A percentile compares a stretch with the other conserved stretches of the same genome.
phyloP scores from a whole-genome alignment of 2,329 filamentous ascomycete species.

The Diaporthe australafricana region DNA sequence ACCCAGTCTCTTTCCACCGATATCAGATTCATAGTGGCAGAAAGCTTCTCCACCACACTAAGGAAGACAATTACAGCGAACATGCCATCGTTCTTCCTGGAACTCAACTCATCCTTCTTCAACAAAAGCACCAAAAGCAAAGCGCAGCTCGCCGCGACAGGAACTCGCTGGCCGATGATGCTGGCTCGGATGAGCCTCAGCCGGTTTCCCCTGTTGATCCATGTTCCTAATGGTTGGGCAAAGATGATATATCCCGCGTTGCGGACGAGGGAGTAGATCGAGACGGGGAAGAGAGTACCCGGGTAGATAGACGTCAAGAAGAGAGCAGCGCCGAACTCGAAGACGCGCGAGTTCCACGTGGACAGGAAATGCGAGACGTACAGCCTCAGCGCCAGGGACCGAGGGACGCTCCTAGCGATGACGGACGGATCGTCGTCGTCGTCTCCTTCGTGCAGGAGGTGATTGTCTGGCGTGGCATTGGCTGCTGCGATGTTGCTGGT shows the following conservation, averaged over 20 bases:
- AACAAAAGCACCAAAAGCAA: slow-evolving; percentile 54
- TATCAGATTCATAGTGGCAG: slow-evolving; percentile 70
- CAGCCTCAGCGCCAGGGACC: slow-evolving; percentile 48
- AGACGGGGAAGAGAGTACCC: slow-evolving; percentile 72
- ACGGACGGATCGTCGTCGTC: slow-evolving; percentile 1
- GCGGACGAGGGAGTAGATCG: slow-evolving; percentile 75
- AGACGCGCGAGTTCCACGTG: slow-evolving; percentile 73
- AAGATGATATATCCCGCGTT: slow-evolving; percentile 68
- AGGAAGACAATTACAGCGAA: slow-evolving; percentile 58
- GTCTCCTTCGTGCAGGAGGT: neutral
- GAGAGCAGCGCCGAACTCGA: slow-evolving; percentile 72
- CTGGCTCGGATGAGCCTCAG: slow-evolving; percentile 63
- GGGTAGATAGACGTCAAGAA: slow-evolving; percentile 68
- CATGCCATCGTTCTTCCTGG: slow-evolving; percentile 44
- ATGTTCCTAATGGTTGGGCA: slow-evolving; percentile 67
- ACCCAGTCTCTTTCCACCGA: slow-evolving; percentile 80
- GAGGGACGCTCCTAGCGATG: slow-evolving; percentile 8
- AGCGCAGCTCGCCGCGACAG: slow-evolving; percentile 60
- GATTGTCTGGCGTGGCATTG: slow-evolving; percentile 11
- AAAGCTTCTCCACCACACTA: slow-evolving; percentile 77
- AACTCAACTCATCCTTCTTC: slow-evolving; percentile 42
- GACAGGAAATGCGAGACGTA: slow-evolving; percentile 72
- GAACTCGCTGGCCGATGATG: slow-evolving; percentile 57
- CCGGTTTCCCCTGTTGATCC: slow-evolving; percentile 67
- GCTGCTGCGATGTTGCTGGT: neutral